Base-by-base conservation (phyloP, 2,329 filamentous ascomycete species). In the Fusarium zealandicum region DNA sequence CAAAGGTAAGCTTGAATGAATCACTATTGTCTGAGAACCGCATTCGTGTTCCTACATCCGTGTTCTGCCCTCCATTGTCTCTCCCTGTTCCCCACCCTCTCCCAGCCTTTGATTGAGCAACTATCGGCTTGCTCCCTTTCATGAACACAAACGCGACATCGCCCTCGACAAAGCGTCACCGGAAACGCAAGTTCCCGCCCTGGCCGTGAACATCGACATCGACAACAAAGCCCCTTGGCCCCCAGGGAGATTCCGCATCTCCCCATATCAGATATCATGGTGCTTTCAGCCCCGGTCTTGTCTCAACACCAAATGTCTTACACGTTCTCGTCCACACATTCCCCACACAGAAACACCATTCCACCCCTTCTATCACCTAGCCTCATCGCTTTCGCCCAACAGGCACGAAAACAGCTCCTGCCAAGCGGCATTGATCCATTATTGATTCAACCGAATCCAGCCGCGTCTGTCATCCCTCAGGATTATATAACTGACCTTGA, bases 221-320 rank as follows among this genome's bases (percentile, higher is more conserved):
- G 30, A 44, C 38, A 28, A 55, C 27, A 43, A 47, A 37, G 16
- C 25, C 32, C 16, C 39, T 40, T 25, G 5, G 22, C 17, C 37
- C 18, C 28, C 17, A 16, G 51, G 25, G 37, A 35, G 16, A 14
- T 40, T 37, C 31, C 51, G 37, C 33, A 41, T 40, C 44, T 32
- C 36, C n/a, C 46, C 36, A 37, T 42, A 32, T 44, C 33, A 43
- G 47, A 62, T 54, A 39, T 33, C 27, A 42, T 45, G 27, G 38
- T 25, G 25, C 38, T 49, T 33, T 37, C 8, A 32, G 30, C 9
- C 38, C 36, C 44, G 27, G 45, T 18, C 41, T 43, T 63, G 44
- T 51, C 59, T 61, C 44, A 63, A 50, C 46, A 63, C 14, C 59
- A 63, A 63, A 63, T 63, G 59, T 63, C 55, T 63, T 60, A 48